Evolutionary conservation across 148 eudicot genomes (phyloP), one percentile per base, ranked within the genome.

Genomic region (Cornus suecica): DNA sequence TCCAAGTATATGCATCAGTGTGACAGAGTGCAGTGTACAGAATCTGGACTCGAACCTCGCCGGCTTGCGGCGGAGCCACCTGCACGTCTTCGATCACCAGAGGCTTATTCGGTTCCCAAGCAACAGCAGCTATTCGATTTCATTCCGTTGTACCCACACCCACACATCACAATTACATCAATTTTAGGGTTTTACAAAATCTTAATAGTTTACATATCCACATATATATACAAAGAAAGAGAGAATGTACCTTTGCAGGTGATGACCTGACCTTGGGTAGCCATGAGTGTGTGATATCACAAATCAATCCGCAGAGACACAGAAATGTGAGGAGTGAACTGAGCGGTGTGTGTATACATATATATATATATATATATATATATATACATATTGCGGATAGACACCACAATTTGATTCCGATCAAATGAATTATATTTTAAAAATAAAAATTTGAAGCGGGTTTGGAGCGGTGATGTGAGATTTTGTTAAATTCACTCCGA

Each of bases 1-100:
- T 84, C 99, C 99, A 96, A 74, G 99, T 96, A 77, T 96, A 96
- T 65, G 99, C 99, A 80, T 96, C 99, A 45, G 99, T 96, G 81
- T 96, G 98, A 78, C 99, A 96, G 72, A 96, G 97, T 58, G 99
- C 99, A 25, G 99, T 87, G 80, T 66, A 96, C 9, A 96, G 84
- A 37, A 93, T 87, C 86, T 96, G 83, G 74, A 96, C 77, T 11
- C 99, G 88, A 27, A 96, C 99, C 77, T 96, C 99, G 3, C 99
- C 98, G 42, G 98, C 94, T 65, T 96, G 98, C 2, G 99, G 99
- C 61, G 99, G 99, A 29, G 90, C 99, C 72, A 96, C 99, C 82
- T 96, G 87, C 5, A 96, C 97, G 65, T 96, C 97, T 75, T 96
- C 99, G 60, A 96, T 91, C 75, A 84, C 89, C 56, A 96, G 74